Evolutionary conservation across 306 rosid species (phyloP).

Genomic region (Datisca glomerata): DNA sequence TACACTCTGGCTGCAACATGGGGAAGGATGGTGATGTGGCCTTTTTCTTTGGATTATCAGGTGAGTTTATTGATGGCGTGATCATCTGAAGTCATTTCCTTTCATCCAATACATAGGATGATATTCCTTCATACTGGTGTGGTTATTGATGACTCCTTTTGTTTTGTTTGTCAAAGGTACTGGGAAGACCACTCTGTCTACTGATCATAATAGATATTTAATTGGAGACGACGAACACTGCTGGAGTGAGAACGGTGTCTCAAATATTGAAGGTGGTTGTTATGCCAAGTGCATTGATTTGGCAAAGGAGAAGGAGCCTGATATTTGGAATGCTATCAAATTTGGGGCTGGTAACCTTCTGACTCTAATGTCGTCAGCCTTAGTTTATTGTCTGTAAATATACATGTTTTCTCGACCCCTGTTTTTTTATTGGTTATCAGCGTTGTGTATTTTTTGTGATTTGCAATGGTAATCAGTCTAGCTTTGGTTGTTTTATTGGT

Average conservation of each 20-base stretch:
- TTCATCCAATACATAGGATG: no score
- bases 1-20: constrained; percentile 87
- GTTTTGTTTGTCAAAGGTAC: no score
- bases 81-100: no score
- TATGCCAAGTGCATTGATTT: constrained; percentile 46
- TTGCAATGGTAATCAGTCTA: no score
- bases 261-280: constrained; percentile 51
- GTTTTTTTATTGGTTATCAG: no score
- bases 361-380: no score
- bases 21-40: constrained; percentile 83
- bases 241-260: constrained; percentile 38
- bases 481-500: neutral
- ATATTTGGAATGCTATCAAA: constrained; percentile 48
- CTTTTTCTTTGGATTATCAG: constrained; percentile 92
- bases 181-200: constrained; percentile 38
- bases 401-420: no score
- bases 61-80: no score
- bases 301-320: constrained; percentile 40
- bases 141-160: no score
- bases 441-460: no score
- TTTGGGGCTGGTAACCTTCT: constrained; percentile 55
- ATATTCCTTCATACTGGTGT: no score
- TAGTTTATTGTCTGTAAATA: no score
- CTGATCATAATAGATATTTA: constrained; percentile 38
- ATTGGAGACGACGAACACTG: constrained; percentile 51